phyloP scores from a whole-genome alignment of 805 yeast species.

The Candida oleophila region DNA sequence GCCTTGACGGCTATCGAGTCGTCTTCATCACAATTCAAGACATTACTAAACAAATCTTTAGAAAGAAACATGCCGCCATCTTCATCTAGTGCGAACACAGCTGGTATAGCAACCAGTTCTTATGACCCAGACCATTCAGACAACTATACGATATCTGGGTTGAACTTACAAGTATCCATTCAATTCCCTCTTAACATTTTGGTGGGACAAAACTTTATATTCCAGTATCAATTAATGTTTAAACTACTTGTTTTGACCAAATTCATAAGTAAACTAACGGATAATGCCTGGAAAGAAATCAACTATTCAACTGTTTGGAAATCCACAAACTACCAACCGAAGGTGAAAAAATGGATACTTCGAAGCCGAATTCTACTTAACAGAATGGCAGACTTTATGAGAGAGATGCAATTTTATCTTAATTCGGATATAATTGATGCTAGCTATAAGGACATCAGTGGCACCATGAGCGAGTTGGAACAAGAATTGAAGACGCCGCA shows the following conservation, averaged over 20 bases:
- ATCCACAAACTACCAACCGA: constrained; percentile 40
- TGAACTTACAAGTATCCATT: constrained; percentile 57
- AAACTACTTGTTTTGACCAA: constrained; percentile 67
- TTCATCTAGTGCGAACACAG: constrained; percentile 3
- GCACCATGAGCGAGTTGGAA: constrained; percentile 9
- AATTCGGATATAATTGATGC: constrained; percentile 58
- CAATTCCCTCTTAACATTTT: constrained; percentile 88
- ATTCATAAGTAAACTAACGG: constrained; percentile 57
- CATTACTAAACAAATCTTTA: constrained; percentile 43
- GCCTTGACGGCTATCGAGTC: constrained; percentile 50
- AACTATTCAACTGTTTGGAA: constrained; percentile 68
- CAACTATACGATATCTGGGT: constrained; percentile 46
- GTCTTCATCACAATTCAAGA: constrained; percentile 40
- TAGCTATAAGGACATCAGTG: constrained; percentile 47
- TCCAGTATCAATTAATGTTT: constrained; percentile 78
- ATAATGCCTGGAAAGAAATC: constrained; percentile 71
- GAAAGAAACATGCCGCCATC: constrained; percentile 13
- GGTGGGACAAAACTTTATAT: constrained; percentile 63
- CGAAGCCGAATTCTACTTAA: constrained; percentile 55
- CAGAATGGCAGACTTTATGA: constrained; percentile 56
- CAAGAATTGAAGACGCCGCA: background rate
- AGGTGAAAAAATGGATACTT: constrained; percentile 52
- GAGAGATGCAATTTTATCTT: constrained; percentile 54
- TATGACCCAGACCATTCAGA: constrained; percentile 29
- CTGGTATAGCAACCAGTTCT: constrained; percentile 2